These are phyloP conservation scores for Aspergillus chevalieri DNA, from an alignment of 2,329 filamentous ascomycete genomes.

Conservation along the genomic window DNA sequence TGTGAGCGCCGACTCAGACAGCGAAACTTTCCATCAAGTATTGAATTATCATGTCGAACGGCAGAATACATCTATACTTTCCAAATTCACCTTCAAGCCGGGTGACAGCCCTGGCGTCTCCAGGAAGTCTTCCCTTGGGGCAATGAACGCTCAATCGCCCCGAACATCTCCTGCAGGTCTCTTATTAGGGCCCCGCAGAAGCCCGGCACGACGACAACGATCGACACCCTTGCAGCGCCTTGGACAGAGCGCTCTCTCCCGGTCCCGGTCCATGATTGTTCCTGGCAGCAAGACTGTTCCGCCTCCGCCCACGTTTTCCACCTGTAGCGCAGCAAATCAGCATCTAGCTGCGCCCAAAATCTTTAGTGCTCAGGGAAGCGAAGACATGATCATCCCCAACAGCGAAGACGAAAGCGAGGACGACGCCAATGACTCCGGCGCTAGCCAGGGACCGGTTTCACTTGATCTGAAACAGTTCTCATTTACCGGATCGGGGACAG, in stretches of 20 bases:
- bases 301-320: not conserved
- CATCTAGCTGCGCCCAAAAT: not conserved
- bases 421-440: constrained; percentile 10
- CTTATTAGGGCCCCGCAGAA: not conserved
- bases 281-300: constrained; percentile 10
- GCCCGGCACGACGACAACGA: constrained; percentile 12
- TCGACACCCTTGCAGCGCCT: constrained; percentile 38
- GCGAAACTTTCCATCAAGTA: constrained; percentile 27
- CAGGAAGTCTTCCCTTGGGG: not conserved
- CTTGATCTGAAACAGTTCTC: constrained; percentile 35
- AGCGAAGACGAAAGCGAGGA: constrained; percentile 42
- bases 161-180: not conserved
- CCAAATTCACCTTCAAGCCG: constrained; percentile 30
- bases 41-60: constrained; percentile 31
- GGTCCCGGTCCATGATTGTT: constrained; percentile 31
- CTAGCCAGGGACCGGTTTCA: constrained; percentile 7
- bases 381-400: constrained; percentile 47
- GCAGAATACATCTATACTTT: constrained; percentile 31
- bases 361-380: constrained; percentile 39
- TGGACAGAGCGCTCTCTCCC: constrained; percentile 34
- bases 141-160: not conserved
- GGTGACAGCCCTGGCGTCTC: constrained; percentile 1
- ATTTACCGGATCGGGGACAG: constrained; percentile 16
- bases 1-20: constrained; percentile 12
- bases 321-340: not conserved